Base-by-base conservation (phyloP, 768 basidiomycete species). In the Kwoniella dendrophila region DNA sequence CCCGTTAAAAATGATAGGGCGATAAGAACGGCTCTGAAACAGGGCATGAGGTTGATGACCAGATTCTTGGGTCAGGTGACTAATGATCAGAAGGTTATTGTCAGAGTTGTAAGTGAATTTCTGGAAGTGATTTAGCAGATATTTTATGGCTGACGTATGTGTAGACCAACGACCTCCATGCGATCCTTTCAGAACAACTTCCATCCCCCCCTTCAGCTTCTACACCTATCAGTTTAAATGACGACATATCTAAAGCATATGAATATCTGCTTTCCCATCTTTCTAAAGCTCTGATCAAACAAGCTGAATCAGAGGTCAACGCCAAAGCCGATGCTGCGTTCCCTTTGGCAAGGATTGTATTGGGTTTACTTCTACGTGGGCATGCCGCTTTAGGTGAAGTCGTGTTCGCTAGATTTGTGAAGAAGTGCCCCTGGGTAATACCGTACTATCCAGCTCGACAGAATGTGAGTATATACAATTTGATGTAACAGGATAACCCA, bases 271-370 rank as follows among this genome's bases (percentile, higher is more conserved):
- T 94, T 45, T 93, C 90, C 22, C 88, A 92, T n/a, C 84, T 97
- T 40, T 83, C 91, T 48, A 97, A 98, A 75, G 82, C 86, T 18
- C 87, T 98, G 63, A 83, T 97, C 44, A 83, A 90, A 33, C 95
- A 97, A 81, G 93, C 93, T 18, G 93, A 96, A 81, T 89, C 87
- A 0, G 95, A 98, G 78, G 90, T 95, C 8, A 86, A 89, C 1
- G 92, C 93, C 2, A 90, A 94, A 79, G 87, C 89, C 71, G 86
- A 86, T 30, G 88, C 89, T 24, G 93, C 92, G 0, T 82, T 84
- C 36, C 95, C 95, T 0, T 84, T 99, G 24, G 90, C 90, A 0
- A 84, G 85, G 32, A 85, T 96, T 11, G 80, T 90, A 2, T 83
- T 88, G 64, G 86, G 84, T 64, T 82, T 97, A 30, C 33, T 81